Conservation (phyloP, 495 filamentous ascomycete genomes). For the Jackrogersella multiformis region DNA sequence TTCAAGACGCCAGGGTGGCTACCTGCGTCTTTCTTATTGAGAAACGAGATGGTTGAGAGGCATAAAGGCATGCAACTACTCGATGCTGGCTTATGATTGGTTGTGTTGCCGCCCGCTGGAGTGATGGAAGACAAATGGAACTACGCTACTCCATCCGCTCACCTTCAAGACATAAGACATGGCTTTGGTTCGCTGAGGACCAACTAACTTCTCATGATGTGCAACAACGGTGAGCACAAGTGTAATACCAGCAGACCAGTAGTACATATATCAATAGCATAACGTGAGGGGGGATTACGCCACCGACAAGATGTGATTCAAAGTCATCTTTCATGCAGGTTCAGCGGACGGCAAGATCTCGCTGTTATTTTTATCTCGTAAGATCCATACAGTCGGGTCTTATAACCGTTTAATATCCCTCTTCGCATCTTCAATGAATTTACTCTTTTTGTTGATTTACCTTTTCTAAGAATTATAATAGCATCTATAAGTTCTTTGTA, state of each 20-base stretch:
- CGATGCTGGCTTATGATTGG: conserved; percentile 48
- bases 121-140: conserved; percentile 46
- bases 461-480: neutral
- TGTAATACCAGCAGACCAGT: neutral
- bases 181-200: neutral
- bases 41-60: conserved; percentile 25
- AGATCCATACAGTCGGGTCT: conserved; percentile 34
- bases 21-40: conserved; percentile 4
- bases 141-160: conserved; percentile 29
- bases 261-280: conserved; percentile 4
- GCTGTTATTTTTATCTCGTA: conserved; percentile 17
- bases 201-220: neutral
- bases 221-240: conserved; percentile 15
- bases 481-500: neutral
- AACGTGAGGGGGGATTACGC: conserved; percentile 5
- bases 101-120: conserved; percentile 52
- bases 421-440: neutral
- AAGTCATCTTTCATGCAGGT: conserved; percentile 2
- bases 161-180: conserved; percentile 13
- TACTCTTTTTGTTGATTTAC: neutral
- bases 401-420: conserved; percentile 14
- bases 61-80: conserved; percentile 21
- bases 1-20: conserved; percentile 12
- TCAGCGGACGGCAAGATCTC: conserved; percentile 13
- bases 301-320: conserved; percentile 13